Base-by-base conservation (phyloP, 208 protist species). In the Herpetomonas tarakana region DNA sequence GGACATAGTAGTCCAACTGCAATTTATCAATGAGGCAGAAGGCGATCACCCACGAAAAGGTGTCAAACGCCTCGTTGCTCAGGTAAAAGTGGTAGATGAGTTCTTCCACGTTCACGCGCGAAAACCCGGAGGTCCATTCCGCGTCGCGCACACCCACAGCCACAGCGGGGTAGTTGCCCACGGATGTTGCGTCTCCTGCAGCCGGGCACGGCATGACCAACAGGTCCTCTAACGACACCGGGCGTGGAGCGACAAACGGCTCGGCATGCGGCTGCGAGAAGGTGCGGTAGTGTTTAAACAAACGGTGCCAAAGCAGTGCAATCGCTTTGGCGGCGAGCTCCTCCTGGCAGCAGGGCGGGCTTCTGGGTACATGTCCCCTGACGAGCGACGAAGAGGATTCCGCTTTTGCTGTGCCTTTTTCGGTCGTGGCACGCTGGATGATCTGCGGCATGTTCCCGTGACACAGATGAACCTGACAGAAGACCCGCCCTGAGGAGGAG, bases 11-110 rank as follows among this genome's bases (percentile, higher is more conserved):
- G 22, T 45, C 51, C 11, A 88, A 68, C n/a, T 85, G 80, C 24
- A 88, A 64, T 14, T 77, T 71, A 46, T 88, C 78, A 35, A 92
- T 60, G 12, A 93, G 81, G 58, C 83, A 86, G 58, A 88, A 88
- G 1, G 83, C 83, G 50, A 93, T 78, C 1, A 93, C 31, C 83
- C 87, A 91, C 21, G 75, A 74, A 9, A 81, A 31, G 4, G 65
- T 30, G 52, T 91, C 83, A 18, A 88, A 76, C 22, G 65, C 50
- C 18, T 76, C 59, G 68, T 83, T 81, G 31, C 55, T 53, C 2
- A 74, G 58, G 59, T 79, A 85, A 2, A 91, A 62, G 51, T 86
- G 71, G 49, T 78, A 71, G 46, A 93, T 88, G 62, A 93, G 75
- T 3, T 61, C 71, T 25, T 83, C 73, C 18, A 61, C 18, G 53